Evolutionary conservation across 495 filamentous ascomycete genomes (phyloP).

Genomic region (Hypoxylon subgilvum): DNA sequence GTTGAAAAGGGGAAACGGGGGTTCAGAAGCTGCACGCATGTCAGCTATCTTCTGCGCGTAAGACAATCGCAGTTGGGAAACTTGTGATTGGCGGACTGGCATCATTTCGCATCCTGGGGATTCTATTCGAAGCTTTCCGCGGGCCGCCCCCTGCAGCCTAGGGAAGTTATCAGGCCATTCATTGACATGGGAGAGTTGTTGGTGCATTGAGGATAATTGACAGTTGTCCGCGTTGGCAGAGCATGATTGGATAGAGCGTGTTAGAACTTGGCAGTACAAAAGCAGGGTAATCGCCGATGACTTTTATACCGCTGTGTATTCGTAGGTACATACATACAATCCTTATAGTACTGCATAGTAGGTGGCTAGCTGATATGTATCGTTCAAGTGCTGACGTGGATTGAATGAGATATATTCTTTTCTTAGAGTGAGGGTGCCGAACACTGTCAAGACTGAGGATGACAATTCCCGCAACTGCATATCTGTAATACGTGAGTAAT

Average conservation of each 20-base stretch:
- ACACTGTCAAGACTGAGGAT: constrained; percentile 3
- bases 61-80: constrained; percentile 30
- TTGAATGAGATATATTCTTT: constrained; percentile 5
- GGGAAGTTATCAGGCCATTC: constrained; percentile 11
- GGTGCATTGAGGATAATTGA: constrained; percentile 18
- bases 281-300: background rate
- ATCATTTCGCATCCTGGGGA: constrained; percentile 23
- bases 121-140: constrained; percentile 33
- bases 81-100: constrained; percentile 27
- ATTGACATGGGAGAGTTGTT: constrained; percentile 16
- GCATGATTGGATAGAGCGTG: constrained; percentile 20
- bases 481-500: too few relatives aligned
- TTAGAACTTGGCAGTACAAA: too few relatives aligned
- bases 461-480: constrained; percentile 24
- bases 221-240: constrained; percentile 24
- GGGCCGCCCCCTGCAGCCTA: constrained; percentile 25
- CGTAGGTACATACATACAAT: background rate
- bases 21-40: constrained; percentile 36
- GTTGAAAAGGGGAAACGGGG: constrained; percentile 9
- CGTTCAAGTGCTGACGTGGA: too few relatives aligned
- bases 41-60: constrained; percentile 28
- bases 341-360: too few relatives aligned
- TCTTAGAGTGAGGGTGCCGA: constrained; percentile 14
- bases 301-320: background rate
- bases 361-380: constrained; percentile 17